Evolutionary conservation across 2,329 filamentous ascomycete species (phyloP).

Genomic region (Samsoniella hepiali): DNA sequence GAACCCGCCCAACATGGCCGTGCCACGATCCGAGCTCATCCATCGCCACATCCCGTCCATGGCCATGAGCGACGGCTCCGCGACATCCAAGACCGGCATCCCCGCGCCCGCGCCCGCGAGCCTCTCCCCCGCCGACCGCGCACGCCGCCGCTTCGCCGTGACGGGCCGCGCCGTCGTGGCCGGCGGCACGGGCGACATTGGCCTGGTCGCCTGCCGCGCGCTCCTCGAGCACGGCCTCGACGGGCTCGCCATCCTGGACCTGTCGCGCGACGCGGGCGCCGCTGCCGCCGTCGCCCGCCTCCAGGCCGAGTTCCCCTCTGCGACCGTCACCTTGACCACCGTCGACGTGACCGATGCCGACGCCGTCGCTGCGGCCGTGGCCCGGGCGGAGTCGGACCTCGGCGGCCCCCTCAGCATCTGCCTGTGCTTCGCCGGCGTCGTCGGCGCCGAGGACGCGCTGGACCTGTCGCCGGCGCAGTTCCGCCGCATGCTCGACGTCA

Average conservation of each 20-base stretch:
- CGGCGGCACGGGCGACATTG: constrained; percentile 32
- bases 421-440: constrained; percentile 14
- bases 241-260: constrained; percentile 32
- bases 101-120: not conserved
- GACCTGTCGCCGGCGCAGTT: constrained; percentile 40
- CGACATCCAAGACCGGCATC: constrained; percentile 16
- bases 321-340: not conserved
- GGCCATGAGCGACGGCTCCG: constrained; percentile 19
- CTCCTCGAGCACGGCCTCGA: constrained; percentile 32
- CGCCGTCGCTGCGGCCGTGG: not conserved
- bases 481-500: constrained; percentile 62
- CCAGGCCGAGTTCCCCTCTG: constrained; percentile 2
- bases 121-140: not conserved
- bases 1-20: not conserved
- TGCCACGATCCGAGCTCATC: not conserved
- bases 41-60: constrained; percentile 12
- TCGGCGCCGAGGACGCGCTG: constrained; percentile 1
- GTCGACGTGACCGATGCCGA: constrained; percentile 14
- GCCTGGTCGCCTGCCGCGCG: constrained; percentile 27
- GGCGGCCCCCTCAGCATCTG: not conserved
- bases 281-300: not conserved
- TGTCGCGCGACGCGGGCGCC: not conserved
- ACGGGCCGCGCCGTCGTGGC: constrained; percentile 32
- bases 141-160: constrained; percentile 6
- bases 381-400: not conserved